Percentiles rank a stretch among this genome's conserved stretches.
These are phyloP conservation scores for Pleurotus platypus DNA, from an alignment of 768 basidiomycete genomes.

Conservation along the genomic window DNA sequence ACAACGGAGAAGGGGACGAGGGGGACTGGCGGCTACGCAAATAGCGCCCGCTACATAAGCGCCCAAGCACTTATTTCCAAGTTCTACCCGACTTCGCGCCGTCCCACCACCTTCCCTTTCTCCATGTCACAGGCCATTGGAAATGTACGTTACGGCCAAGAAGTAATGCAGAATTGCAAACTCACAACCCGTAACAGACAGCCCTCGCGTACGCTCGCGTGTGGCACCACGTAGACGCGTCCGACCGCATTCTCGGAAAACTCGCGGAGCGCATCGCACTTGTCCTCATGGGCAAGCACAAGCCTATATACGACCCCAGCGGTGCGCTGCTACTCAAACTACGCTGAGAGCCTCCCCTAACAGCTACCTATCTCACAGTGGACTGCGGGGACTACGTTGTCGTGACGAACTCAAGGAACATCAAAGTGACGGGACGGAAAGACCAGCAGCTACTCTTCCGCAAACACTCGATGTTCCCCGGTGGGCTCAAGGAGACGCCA, in stretches of 20 bases:
- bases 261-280: slow-evolving; percentile 91
- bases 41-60: no score
- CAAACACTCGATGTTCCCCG: slow-evolving; percentile 90
- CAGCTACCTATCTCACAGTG: slow-evolving; percentile 39
- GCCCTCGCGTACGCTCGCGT: slow-evolving; percentile 91
- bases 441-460: slow-evolving; percentile 82
- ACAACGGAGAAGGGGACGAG: neutral
- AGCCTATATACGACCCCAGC: slow-evolving; percentile 92
- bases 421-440: slow-evolving; percentile 89
- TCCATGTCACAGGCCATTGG: slow-evolving; percentile 80
- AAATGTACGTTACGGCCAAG: slow-evolving; percentile 50
- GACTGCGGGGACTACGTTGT: slow-evolving; percentile 99
- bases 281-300: slow-evolving; percentile 98
- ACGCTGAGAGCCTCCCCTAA: neutral
- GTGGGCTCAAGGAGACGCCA: slow-evolving; percentile 88
- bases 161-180: neutral
- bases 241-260: slow-evolving; percentile 90
- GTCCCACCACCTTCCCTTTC: neutral
- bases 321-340: slow-evolving; percentile 42
- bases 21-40: no score
- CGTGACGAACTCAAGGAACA: slow-evolving; percentile 82
- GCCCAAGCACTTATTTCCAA: no score
- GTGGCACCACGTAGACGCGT: slow-evolving; percentile 94
- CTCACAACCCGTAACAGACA: slow-evolving; percentile 54
- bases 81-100: no score